phyloP scores from a whole-genome alignment of 2,329 filamentous ascomycete species.

The Sphaerulina vaccinii region DNA sequence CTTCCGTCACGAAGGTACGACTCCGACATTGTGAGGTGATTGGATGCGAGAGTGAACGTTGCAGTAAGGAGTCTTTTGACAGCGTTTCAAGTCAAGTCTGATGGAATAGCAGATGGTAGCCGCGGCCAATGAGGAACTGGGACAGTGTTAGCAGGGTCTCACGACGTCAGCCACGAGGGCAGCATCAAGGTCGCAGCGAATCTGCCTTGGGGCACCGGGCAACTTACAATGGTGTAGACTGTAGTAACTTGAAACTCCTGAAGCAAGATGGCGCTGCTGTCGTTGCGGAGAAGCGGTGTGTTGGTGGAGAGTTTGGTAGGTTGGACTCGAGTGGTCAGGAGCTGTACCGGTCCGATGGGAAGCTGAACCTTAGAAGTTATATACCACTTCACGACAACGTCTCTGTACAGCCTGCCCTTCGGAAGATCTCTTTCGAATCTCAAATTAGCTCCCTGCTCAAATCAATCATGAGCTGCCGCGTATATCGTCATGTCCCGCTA shows the following conservation, averaged over 20 bases:
- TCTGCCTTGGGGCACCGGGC: conserved; percentile 8
- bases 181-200: conserved; percentile 7
- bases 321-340: conserved; percentile 18
- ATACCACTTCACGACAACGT: conserved; percentile 15
- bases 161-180: conserved; percentile 13
- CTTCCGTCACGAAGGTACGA: conserved; percentile 32
- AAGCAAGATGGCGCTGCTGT: conserved; percentile 13
- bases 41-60: conserved; percentile 8
- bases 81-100: conserved; percentile 19
- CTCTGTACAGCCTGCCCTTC: neutral
- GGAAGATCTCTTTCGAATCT: conserved; percentile 22
- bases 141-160: conserved; percentile 16
- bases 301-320: conserved; percentile 19
- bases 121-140: conserved; percentile 14
- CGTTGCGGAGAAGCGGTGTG: conserved; percentile 18
- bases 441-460: conserved; percentile 22
- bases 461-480: conserved; percentile 21
- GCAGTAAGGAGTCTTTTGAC: conserved; percentile 10
- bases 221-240: conserved; percentile 18
- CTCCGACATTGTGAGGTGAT: conserved; percentile 25
- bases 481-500: conserved; percentile 16
- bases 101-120: conserved; percentile 1
- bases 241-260: conserved; percentile 25
- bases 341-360: conserved; percentile 20
- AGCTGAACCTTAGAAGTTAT: conserved; percentile 24